phyloP scores from a whole-genome alignment of 2,329 filamentous ascomycete genomes.

The Gaeumannomyces tritici region DNA sequence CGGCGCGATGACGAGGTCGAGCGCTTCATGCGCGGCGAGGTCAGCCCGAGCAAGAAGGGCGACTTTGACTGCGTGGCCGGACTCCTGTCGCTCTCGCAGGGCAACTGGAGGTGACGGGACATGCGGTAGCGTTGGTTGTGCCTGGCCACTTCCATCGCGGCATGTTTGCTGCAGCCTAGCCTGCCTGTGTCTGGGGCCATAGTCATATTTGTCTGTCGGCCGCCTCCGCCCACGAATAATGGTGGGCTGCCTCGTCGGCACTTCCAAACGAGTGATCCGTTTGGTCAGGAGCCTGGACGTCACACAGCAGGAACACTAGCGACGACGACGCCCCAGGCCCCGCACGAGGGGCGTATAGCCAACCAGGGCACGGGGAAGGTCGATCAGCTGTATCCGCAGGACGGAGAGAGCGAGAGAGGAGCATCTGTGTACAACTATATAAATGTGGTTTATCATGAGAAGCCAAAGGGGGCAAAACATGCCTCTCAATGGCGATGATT shows the following conservation, averaged over 20 bases:
- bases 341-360: not conserved
- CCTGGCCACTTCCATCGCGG: too few relatives aligned
- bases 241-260: not conserved
- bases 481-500: not conserved
- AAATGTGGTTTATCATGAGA: not conserved
- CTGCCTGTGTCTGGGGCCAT: too few relatives aligned
- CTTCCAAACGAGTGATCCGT: not conserved
- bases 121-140: not conserved
- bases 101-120: slow-evolving; percentile 65
- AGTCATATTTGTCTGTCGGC: too few relatives aligned
- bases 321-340: not conserved
- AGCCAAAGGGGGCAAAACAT: not conserved
- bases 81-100: slow-evolving; percentile 80
- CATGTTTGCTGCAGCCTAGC: not conserved
- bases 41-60: slow-evolving; percentile 61
- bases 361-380: too few relatives aligned
- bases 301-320: not conserved
- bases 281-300: not conserved
- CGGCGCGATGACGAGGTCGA: slow-evolving; percentile 52
- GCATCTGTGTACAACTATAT: not conserved
- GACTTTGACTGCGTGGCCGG: slow-evolving; percentile 87
- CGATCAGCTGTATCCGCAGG: not conserved
- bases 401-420: too few relatives aligned
- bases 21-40: slow-evolving; percentile 59
- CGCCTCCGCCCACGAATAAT: not conserved